Percentiles rank a stretch among this genome's conserved stretches.
These are phyloP conservation scores for Pseudonitzschia multistriata DNA, from an alignment of 108 stramenopile species.

Conservation along the genomic window DNA sequence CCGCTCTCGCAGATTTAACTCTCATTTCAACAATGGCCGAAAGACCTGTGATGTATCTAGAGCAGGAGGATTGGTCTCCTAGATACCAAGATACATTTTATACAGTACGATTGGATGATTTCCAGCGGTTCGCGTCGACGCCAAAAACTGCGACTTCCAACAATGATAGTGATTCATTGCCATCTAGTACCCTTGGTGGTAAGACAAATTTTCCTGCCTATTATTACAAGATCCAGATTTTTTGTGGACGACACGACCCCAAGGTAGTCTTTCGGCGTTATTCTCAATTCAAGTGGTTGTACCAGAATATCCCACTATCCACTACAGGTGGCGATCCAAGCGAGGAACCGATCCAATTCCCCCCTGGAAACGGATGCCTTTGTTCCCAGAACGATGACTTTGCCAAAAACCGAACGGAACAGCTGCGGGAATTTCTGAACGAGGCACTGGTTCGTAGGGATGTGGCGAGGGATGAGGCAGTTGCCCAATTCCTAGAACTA, in stretches of 20 bases:
- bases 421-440: constrained; percentile 39
- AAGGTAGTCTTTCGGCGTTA: constrained; percentile 37
- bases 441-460: constrained; percentile 33
- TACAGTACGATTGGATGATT: constrained; percentile 24
- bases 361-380: constrained; percentile 31
- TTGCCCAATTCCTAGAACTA: constrained; percentile 41
- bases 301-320: constrained; percentile 15
- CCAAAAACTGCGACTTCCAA: constrained; percentile 4
- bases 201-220: constrained; percentile 43
- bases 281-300: constrained; percentile 43
- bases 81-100: constrained; percentile 41
- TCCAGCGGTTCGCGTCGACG: constrained; percentile 9
- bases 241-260: constrained; percentile 27
- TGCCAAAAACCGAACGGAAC: constrained; percentile 38
- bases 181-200: constrained; percentile 4
- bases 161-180: neutral
- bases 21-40: neutral
- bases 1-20: neutral
- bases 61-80: constrained; percentile 44
- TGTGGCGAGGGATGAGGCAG: constrained; percentile 28
- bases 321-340: neutral
- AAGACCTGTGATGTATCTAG: constrained; percentile 31
- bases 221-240: constrained; percentile 47
- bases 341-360: constrained; percentile 15
- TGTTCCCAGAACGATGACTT: constrained; percentile 41